Evolutionary conservation across 2,329 filamentous ascomycete species (phyloP).

Genomic region (Apiospora saccharicola): DNA sequence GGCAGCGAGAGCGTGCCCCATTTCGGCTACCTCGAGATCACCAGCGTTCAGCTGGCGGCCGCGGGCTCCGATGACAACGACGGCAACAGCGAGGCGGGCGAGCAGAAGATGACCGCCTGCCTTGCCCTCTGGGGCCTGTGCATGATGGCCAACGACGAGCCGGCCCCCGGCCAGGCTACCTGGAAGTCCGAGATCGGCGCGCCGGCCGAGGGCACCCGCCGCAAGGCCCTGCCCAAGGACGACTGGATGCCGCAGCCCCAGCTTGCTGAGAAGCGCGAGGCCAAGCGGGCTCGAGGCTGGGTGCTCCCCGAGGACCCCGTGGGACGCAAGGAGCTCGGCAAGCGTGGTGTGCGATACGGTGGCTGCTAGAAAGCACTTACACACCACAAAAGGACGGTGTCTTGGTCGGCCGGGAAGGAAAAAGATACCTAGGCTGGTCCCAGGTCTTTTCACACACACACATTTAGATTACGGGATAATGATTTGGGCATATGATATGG

Average conservation of each 20-base stretch:
- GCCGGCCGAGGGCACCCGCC: constrained; percentile 74
- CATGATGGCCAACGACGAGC: constrained; percentile 71
- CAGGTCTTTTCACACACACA: neutral
- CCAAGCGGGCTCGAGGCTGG: constrained; percentile 78
- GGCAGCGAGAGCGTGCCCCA: constrained; percentile 76
- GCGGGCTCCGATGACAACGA: constrained; percentile 42
- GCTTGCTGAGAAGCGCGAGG: constrained; percentile 77
- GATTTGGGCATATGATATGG: constrained; percentile 1
- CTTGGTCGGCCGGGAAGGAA: neutral
- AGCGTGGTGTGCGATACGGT: constrained; percentile 67
- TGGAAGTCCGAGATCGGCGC: constrained; percentile 79
- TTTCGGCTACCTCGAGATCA: constrained; percentile 88
- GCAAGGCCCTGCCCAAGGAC: constrained; percentile 75
- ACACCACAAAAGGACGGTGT: too few species aligned
- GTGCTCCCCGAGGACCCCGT: constrained; percentile 77
- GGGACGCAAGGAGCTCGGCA: constrained; percentile 74
- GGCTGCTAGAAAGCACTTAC: constrained; percentile 42
- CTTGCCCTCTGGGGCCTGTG: constrained; percentile 82
- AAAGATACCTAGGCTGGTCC: constrained; percentile 7
- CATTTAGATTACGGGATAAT: constrained; percentile 17
- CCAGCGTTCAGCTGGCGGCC: constrained; percentile 64
- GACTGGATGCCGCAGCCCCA: constrained; percentile 79
- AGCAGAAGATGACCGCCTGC: constrained; percentile 69
- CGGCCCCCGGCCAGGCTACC: constrained; percentile 62
- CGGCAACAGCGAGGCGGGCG: constrained; percentile 40